Evolutionary conservation across 208 protist genomes (phyloP).

Genomic region (Blastocrithidia nonstop): DNA sequence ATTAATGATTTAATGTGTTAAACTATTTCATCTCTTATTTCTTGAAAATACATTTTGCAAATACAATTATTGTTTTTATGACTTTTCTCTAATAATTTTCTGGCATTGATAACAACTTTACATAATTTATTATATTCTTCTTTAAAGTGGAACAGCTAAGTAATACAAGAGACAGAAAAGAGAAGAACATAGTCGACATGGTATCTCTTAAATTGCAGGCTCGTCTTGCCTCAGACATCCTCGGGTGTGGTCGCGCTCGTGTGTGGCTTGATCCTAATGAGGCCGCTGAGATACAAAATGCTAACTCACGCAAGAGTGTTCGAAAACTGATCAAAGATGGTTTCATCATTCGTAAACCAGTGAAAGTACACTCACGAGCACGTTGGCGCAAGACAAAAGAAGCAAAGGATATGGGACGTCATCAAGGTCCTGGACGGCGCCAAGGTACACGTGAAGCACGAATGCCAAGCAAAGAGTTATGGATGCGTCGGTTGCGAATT

Average conservation of each 20-base stretch:
- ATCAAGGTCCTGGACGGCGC: conserved; percentile 91
- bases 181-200: too few relatives aligned
- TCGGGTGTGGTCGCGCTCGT: conserved; percentile 95
- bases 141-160: too few relatives aligned
- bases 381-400: conserved; percentile 78
- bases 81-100: too few relatives aligned
- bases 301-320: conserved; percentile 94
- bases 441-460: conserved; percentile 95
- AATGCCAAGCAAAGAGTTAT: conserved; percentile 94
- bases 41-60: too few relatives aligned
- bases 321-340: conserved; percentile 96
- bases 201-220: conserved; percentile 92
- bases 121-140: too few relatives aligned
- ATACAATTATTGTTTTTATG: too few relatives aligned
- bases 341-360: conserved; percentile 94
- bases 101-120: too few relatives aligned
- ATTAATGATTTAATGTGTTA: too few relatives aligned
- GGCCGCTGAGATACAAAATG: conserved; percentile 92
- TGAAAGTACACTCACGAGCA: conserved; percentile 91
- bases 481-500: conserved; percentile 97
- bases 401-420: conserved; percentile 90
- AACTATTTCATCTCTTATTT: too few relatives aligned
- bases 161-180: too few relatives aligned
- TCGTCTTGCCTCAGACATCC: conserved; percentile 93
- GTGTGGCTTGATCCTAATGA: conserved; percentile 98